These are phyloP conservation scores for Boechera divaricarpa DNA, from an alignment of 345 rosid genomes.

Conservation along the genomic window DNA sequence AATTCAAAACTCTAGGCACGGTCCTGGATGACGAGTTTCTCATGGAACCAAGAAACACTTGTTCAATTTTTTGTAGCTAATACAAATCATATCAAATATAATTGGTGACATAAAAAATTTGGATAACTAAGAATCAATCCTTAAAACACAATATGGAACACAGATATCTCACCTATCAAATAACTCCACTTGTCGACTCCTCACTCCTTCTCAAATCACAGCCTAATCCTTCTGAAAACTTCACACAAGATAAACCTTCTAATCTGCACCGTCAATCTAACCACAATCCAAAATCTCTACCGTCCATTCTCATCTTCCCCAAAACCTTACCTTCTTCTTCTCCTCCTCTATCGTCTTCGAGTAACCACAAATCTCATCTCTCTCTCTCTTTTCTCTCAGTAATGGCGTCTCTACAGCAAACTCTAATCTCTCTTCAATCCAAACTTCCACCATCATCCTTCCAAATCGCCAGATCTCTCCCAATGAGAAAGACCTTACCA, in stretches of 20 bases:
- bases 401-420: constrained; percentile 76
- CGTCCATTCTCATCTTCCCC: constrained; percentile 13
- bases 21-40: too few species aligned
- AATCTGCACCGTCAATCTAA: constrained; percentile 34
- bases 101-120: not conserved
- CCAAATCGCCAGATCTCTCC: constrained; percentile 48
- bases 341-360: constrained; percentile 32
- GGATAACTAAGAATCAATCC: constrained; percentile 1
- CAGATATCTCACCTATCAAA: constrained; percentile 22
- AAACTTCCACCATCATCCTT: constrained; percentile 53
- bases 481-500: constrained; percentile 46
- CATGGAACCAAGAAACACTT: too few species aligned
- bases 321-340: constrained; percentile 42
- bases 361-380: constrained; percentile 34
- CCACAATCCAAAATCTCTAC: not conserved
- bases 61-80: not conserved
- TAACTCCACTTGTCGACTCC: constrained; percentile 28
- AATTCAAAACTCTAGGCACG: too few species aligned
- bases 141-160: not conserved
- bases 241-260: constrained; percentile 43
- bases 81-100: not conserved
- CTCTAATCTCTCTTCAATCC: constrained; percentile 60
- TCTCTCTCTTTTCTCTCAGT: constrained; percentile 21
- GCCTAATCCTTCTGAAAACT: constrained; percentile 39
- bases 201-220: constrained; percentile 10